Percentiles rank a stretch among this genome's conserved stretches.
phyloP scores from a whole-genome alignment of 108 stramenopile species.

The Seminavis robusta region DNA sequence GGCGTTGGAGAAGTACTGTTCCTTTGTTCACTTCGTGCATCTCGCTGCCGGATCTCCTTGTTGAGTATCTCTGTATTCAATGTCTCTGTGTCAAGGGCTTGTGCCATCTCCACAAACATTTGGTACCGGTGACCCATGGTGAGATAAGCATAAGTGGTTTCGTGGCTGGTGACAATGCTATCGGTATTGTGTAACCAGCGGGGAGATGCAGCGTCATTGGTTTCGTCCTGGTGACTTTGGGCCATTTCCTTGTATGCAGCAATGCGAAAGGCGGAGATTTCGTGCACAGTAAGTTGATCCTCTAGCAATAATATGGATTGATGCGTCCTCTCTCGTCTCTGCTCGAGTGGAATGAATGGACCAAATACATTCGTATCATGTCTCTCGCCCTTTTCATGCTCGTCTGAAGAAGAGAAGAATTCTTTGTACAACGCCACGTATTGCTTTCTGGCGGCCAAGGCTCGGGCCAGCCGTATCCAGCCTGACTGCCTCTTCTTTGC shows the following conservation, averaged over 20 bases:
- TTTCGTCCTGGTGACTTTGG: background rate
- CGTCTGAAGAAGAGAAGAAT: conserved; percentile 10
- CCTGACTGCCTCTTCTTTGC: conserved; percentile 24
- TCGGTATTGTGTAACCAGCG: background rate
- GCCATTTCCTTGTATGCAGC: conserved; percentile 21
- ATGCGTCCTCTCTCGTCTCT: conserved; percentile 16
- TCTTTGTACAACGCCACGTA: conserved; percentile 38
- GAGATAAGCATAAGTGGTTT: too few relatives aligned
- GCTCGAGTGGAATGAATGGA: background rate
- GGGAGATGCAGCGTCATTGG: background rate
- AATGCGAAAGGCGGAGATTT: conserved; percentile 66
- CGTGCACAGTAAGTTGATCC: conserved; percentile 39
- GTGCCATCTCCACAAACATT: conserved; percentile 44
- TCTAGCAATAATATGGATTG: conserved; percentile 39
- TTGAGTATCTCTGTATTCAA: conserved; percentile 14
- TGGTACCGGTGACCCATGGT: conserved; percentile 27
- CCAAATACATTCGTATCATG: background rate
- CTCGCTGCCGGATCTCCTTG: background rate
- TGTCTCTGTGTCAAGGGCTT: conserved; percentile 20
- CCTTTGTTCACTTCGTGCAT: background rate
- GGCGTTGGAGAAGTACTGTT: too few relatives aligned
- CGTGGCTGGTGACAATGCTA: background rate
- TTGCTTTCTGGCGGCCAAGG: conserved; percentile 25
- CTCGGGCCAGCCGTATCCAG: conserved; percentile 46
- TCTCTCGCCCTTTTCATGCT: background rate